A percentile compares a stretch with the other conserved stretches of the same genome.
Evolutionary conservation across 2,329 filamentous ascomycete species (phyloP).

Genomic region (Colletotrichum spaethianum): DNA sequence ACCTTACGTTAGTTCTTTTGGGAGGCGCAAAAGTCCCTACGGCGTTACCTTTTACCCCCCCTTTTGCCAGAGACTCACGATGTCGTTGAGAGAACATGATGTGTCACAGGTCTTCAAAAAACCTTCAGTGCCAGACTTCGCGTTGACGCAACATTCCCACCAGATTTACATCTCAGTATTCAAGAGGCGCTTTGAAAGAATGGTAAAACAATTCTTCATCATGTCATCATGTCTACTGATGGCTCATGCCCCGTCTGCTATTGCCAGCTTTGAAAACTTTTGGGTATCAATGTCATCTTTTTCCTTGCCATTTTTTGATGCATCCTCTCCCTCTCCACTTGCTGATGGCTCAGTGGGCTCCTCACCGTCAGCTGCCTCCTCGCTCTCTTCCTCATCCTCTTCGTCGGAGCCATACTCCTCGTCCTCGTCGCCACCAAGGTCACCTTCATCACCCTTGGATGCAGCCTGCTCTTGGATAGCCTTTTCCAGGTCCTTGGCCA

Average conservation of each 20-base stretch:
- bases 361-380: conserved; percentile 47
- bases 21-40: conserved; percentile 38
- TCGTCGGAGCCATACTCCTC: conserved; percentile 47
- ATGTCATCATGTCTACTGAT: not conserved
- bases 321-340: conserved; percentile 38
- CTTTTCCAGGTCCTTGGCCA: conserved; percentile 92
- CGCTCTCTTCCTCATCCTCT: conserved; percentile 45
- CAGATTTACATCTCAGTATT: not conserved
- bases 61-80: conserved; percentile 27
- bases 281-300: conserved; percentile 44
- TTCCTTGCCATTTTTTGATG: conserved; percentile 43
- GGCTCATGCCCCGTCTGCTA: conserved; percentile 32
- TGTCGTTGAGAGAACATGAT: not conserved
- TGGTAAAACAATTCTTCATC: not conserved
- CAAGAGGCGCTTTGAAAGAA: not conserved
- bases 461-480: conserved; percentile 87
- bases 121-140: not conserved
- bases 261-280: conserved; percentile 38
- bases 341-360: conserved; percentile 41
- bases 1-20: conserved; percentile 57
- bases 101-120: not conserved
- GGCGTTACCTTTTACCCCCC: conserved; percentile 30
- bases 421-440: conserved; percentile 52
- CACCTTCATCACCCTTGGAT: conserved; percentile 54
- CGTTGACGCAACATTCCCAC: no score